A percentile compares a stretch with the other conserved stretches of the same genome.
Evolutionary conservation across 1,284 basidiomycete genomes (phyloP).

Genomic region (Tilletia horrida): DNA sequence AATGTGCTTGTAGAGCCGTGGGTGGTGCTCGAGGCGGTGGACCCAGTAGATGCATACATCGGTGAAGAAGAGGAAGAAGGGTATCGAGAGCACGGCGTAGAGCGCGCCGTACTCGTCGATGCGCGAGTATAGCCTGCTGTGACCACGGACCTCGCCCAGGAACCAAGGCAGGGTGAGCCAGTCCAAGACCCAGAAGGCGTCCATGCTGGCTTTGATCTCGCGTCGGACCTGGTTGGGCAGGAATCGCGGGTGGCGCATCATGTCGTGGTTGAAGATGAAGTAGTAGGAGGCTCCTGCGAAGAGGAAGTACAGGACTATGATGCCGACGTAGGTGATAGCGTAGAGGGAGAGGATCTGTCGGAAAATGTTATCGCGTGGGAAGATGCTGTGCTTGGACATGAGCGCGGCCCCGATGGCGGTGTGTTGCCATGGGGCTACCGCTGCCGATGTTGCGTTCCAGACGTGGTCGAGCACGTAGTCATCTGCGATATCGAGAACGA

Average conservation of each 20-base stretch:
- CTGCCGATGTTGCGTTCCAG: conserved; percentile 29
- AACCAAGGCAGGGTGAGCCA: conserved; percentile 90
- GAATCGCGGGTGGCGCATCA: conserved; percentile 93
- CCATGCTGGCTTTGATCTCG: conserved; percentile 75
- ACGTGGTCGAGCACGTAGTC: conserved; percentile 36
- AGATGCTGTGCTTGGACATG: conserved; percentile 10
- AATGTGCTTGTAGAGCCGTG: conserved; percentile 78
- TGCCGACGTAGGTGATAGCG: conserved; percentile 74
- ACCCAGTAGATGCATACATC: conserved; percentile 92
- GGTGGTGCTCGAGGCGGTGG: conserved; percentile 85
- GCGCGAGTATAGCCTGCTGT: conserved; percentile 74
- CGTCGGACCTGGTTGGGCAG: conserved; percentile 73
- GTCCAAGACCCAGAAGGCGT: conserved; percentile 67
- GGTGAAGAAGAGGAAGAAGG: conserved; percentile 77
- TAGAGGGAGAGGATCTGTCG: conserved; percentile 75
- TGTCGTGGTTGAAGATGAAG: conserved; percentile 89
- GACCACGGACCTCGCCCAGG: conserved; percentile 82
- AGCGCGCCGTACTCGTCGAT: conserved; percentile 59
- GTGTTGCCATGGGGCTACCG: conserved; percentile 23
- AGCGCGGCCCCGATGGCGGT: conserved; percentile 13
- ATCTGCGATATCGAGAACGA: conserved; percentile 36
- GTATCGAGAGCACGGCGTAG: conserved; percentile 49
- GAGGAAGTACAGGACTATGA: conserved; percentile 65
- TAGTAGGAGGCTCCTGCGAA: conserved; percentile 75
- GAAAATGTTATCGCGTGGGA: conserved; percentile 41